Base-by-base conservation (phyloP, 108 stramenopile species). In the Conticribra guillardii region DNA sequence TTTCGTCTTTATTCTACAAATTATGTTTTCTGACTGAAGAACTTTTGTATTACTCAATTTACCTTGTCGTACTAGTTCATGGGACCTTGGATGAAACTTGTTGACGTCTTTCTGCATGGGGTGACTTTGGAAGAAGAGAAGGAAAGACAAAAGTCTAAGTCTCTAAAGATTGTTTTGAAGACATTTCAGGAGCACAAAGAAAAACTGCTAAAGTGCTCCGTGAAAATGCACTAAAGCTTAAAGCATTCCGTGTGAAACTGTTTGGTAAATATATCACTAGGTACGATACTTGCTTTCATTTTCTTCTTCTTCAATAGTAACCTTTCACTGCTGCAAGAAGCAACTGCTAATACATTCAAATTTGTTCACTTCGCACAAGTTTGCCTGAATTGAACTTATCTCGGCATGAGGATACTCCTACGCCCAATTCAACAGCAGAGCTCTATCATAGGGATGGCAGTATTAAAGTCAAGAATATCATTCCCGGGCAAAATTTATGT, bases 51-150 rank as follows among this genome's bases (percentile, higher is more conserved):
- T n/a, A n/a, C n/a, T n/a, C n/a, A n/a, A n/a, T n/a, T n/a, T n/a
- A n/a, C n/a, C n/a, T n/a, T n/a, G n/a, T n/a, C n/a, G n/a, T n/a
- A n/a, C n/a, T 41, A 41, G 2, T 76, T 84, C 58, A 33, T 91
- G 9, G 90, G 90, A 1, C 90, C 90, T 3, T 87, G 85, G 74
- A 91, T 91, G 87, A 87, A 85, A 37, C 15, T 76, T 14, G 68
- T 80, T 0, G 90, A 92, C 67, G 4, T 83, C 2, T 71, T 64
- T 18, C 58, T 89, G 1, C 71, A 81, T 72, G 44, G 64, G 46
- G 48, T 61, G 60, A 53, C 67, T 66, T 2, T 51, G 65, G 58
- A 57, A 67, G 54, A 74, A 66, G 30, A 76, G 74, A 22, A 60
- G 69, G 22, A 54, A 54, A 37, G 69, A 45, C 22, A 66, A 21